A percentile compares a stretch with the other conserved stretches of the same genome.
Evolutionary conservation across 176 grass and related monocot species (phyloP).

Genomic region (Aechmea fasciata): DNA sequence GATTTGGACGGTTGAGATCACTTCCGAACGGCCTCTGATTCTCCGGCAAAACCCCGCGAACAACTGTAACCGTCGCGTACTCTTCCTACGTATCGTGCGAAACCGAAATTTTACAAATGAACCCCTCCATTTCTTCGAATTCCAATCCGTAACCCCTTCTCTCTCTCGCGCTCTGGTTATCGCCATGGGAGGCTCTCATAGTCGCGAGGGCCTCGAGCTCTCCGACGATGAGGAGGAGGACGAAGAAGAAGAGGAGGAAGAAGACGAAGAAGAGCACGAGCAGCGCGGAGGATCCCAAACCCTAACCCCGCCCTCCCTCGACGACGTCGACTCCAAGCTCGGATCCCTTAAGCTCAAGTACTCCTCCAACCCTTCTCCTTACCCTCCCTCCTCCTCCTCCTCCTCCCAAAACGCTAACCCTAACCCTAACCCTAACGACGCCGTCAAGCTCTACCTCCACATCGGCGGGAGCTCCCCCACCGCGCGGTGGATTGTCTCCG

Average conservation of each 20-base stretch:
- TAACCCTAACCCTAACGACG: neutral
- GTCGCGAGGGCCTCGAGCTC: slow-evolving; percentile 75
- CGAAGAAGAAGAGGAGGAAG: slow-evolving; percentile 30
- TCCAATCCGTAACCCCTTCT: no score
- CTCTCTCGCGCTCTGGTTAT: neutral
- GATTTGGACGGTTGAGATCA: no score
- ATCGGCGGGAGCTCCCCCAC: slow-evolving; percentile 58
- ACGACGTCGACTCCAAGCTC: slow-evolving; percentile 60
- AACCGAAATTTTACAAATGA: no score
- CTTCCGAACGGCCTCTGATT: no score
- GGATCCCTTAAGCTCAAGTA: slow-evolving; percentile 62
- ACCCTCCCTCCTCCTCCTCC: slow-evolving; percentile 4
- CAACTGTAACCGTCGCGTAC: no score
- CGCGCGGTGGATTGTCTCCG: slow-evolving; percentile 56
- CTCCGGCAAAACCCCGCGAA: no score
- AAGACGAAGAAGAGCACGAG: neutral
- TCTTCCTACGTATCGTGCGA: no score
- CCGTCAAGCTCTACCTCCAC: slow-evolving; percentile 72
- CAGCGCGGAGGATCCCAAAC: slow-evolving; percentile 2
- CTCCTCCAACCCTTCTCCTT: slow-evolving; percentile 16
- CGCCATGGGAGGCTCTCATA: slow-evolving; percentile 78
- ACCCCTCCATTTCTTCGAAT: no score
- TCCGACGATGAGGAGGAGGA: slow-evolving; percentile 46
- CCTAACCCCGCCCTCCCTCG: slow-evolving; percentile 31
- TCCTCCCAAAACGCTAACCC: neutral